These are phyloP conservation scores for Saccharomycopsis synnaedendra DNA, from an alignment of 805 yeast species.

Conservation along the genomic window DNA sequence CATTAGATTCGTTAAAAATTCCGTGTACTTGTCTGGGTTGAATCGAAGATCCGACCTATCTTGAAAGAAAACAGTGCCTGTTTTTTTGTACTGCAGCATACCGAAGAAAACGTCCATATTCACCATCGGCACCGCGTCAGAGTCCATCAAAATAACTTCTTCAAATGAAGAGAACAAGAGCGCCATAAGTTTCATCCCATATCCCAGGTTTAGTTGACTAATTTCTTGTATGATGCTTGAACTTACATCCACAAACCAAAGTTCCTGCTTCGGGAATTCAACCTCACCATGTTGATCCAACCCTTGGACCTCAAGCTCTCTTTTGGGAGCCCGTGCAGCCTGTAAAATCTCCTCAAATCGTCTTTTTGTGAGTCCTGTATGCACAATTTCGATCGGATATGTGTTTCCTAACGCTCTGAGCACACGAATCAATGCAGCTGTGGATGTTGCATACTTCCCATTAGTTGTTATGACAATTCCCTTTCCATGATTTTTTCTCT, in stretches of 20 bases:
- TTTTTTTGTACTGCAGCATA: slow-evolving; percentile 24
- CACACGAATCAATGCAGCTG: slow-evolving; percentile 27
- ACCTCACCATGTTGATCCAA: too few relatives aligned
- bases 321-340: slow-evolving; percentile 2
- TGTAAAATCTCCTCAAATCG: background rate
- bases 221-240: slow-evolving; percentile 12
- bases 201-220: slow-evolving; percentile 21
- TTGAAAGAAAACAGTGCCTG: slow-evolving; percentile 33
- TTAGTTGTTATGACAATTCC: slow-evolving; percentile 28
- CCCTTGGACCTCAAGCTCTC: background rate
- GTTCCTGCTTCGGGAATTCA: slow-evolving; percentile 20
- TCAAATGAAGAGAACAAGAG: slow-evolving; percentile 36
- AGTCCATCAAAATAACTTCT: slow-evolving; percentile 37
- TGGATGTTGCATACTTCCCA: slow-evolving; percentile 23
- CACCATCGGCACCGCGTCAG: slow-evolving; percentile 37
- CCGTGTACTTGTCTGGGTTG: slow-evolving; percentile 31
- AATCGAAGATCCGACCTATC: slow-evolving; percentile 39
- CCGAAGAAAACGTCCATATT: slow-evolving; percentile 27
- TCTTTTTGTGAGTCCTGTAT: slow-evolving; percentile 19
- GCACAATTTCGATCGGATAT: slow-evolving; percentile 29
- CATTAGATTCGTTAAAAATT: slow-evolving; percentile 32
- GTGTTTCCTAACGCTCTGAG: slow-evolving; percentile 24
- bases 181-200: slow-evolving; percentile 33
- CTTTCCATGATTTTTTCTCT: slow-evolving; percentile 20
- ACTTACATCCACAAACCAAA: slow-evolving; percentile 22